Base-by-base conservation (phyloP, 768 basidiomycete genomes). In the Hydnomerulius pinastri region DNA sequence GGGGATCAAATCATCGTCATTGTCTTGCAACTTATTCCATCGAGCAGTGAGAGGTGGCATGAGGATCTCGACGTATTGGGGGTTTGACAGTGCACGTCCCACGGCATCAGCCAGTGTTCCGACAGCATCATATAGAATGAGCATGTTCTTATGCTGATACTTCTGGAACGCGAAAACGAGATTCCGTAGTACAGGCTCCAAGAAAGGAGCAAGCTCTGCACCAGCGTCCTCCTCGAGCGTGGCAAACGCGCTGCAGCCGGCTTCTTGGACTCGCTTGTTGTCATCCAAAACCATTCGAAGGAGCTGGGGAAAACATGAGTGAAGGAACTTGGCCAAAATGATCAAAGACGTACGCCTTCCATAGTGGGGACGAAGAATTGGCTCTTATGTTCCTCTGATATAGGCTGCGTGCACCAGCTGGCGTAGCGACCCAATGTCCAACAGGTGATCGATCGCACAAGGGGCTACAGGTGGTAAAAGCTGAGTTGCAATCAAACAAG, bases 381-480 rank as follows among this genome's bases (percentile, higher is more conserved):
- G 46, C 79, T 86, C 71, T 90, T 91, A 75, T 96, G 94, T 44
- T 94, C 92, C 48, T 91, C 87, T 3, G 87, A 87, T 52, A 80
- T 76, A 23, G 83, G 80, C 64, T 88, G 85, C n/a, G 90, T 92
- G 59, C 90, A 92, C 97, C 97, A 99, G 63, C 90, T 92, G 27
- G 96, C 92, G 70, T 99, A 99, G 43, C 97, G 87, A 13, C 97
- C 96, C n/a, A 99, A 78, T 0, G 96, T 98, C 97, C 97, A 99
- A 68, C 97, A 99, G 13, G 95, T 93, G 62, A 99, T 99, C 2
- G 97, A 98, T 50, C 97, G 87, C 8, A 99, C 92, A 33, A 98
- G 87, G 17, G 97, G 96, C 92, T 96, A 66, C 23, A 45, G 32
- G 51, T n/a, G 6, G 48, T 21, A 43, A 39, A 30, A 51, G 25